phyloP scores from a whole-genome alignment of 164 flowering plant species.

The Liquidambar formosana region DNA sequence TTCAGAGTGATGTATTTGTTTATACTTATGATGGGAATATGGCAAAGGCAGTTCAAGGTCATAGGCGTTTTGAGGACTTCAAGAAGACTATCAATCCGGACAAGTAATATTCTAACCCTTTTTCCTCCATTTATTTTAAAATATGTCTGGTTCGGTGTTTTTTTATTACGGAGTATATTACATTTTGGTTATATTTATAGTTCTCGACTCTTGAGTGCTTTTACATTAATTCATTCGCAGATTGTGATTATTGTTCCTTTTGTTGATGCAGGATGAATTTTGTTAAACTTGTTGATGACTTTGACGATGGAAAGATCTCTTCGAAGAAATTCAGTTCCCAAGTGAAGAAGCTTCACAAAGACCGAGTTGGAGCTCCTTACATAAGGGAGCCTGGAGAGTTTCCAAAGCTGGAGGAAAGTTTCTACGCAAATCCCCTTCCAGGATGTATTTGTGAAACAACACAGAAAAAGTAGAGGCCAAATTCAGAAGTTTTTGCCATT shows the following conservation, averaged over 20 bases:
- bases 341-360: conserved; percentile 80
- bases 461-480: conserved; percentile 17
- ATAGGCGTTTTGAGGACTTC: conserved; percentile 90
- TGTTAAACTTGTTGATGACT: conserved; percentile 79
- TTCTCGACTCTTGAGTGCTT: no score
- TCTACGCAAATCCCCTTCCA: conserved; percentile 92
- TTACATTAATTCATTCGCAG: background rate
- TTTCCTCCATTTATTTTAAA: background rate
- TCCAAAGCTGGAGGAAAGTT: conserved; percentile 95
- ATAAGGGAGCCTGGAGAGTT: conserved; percentile 85
- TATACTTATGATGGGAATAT: conserved; percentile 98
- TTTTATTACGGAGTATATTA: background rate
- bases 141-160: background rate
- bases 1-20: conserved; percentile 84
- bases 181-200: no score
- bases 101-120: conserved; percentile 40
- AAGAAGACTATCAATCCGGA: conserved; percentile 91
- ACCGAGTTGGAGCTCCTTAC: conserved; percentile 78
- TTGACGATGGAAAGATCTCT: conserved; percentile 73
- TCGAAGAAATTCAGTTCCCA: conserved; percentile 85
- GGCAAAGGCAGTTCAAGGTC: conserved; percentile 99
- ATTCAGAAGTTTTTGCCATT: background rate
- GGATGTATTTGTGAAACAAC: conserved; percentile 85
- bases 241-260: background rate
- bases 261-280: conserved; percentile 72